A percentile compares a stretch with the other conserved stretches of the same genome.
Evolutionary conservation across 1,284 basidiomycete species (phyloP).

Genomic region (Coniferiporia sulphurascens): DNA sequence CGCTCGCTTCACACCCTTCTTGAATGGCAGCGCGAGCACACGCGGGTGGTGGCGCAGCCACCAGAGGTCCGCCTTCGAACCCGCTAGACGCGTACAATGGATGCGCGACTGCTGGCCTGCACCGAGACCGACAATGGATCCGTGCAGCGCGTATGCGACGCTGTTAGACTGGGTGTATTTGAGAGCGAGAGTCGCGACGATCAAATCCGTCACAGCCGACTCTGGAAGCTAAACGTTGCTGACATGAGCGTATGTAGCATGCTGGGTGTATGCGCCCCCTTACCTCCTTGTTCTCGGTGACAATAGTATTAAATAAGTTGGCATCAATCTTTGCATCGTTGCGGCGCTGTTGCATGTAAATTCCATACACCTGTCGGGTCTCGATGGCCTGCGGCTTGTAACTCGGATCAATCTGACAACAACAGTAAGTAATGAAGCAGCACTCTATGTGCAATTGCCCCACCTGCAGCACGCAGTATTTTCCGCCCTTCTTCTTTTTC

Average conservation of each 20-base stretch:
- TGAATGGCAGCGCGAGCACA: conserved; percentile 90
- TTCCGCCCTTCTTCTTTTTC: conserved; percentile 96
- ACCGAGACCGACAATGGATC: conserved; percentile 92
- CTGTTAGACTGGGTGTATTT: conserved; percentile 99
- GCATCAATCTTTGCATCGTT: conserved; percentile 90
- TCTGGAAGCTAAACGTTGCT: conserved; percentile 53
- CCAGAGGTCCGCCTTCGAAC: conserved; percentile 98
- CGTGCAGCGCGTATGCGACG: conserved; percentile 93
- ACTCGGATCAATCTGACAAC: conserved; percentile 71
- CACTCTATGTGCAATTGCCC: conserved; percentile 11
- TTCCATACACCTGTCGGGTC: conserved; percentile 93
- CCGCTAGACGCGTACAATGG: conserved; percentile 97
- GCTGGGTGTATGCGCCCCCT: conserved; percentile 21
- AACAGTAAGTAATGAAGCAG: not conserved
- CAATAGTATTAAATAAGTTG: conserved; percentile 82
- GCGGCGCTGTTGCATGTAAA: conserved; percentile 86
- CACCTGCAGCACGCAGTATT: conserved; percentile 96
- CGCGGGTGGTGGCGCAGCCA: conserved; percentile 97
- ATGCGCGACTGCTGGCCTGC: conserved; percentile 99
- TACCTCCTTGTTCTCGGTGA: conserved; percentile 84
- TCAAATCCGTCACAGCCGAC: conserved; percentile 77
- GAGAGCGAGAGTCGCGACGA: conserved; percentile 92
- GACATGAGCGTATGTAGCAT: not conserved
- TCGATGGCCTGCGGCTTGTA: conserved; percentile 79
- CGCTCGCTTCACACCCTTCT: conserved; percentile 94